These are phyloP conservation scores for Aphanocladium album DNA, from an alignment of 2,329 filamentous ascomycete genomes.

Conservation along the genomic window DNA sequence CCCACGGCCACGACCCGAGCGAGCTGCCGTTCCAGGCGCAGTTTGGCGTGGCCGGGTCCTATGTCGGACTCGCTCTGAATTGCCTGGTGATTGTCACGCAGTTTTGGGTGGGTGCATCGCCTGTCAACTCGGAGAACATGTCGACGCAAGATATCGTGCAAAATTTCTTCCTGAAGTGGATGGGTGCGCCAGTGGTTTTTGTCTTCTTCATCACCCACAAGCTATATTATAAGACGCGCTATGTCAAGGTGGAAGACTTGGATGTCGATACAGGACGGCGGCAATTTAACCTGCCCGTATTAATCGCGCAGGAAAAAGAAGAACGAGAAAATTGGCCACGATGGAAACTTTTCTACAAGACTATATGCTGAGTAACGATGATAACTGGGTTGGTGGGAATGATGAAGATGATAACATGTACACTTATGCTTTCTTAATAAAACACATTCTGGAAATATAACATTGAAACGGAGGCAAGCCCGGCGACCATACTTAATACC, in stretches of 20 bases:
- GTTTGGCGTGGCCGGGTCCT: slow-evolving; percentile 68
- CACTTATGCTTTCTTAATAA: not conserved
- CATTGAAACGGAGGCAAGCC: not conserved
- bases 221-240: slow-evolving; percentile 57
- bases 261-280: slow-evolving; percentile 74
- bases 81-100: slow-evolving; percentile 66
- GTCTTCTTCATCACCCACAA: slow-evolving; percentile 67
- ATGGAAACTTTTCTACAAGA: slow-evolving; percentile 67
- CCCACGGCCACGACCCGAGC: slow-evolving; percentile 57
- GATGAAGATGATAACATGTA: not conserved
- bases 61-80: slow-evolving; percentile 70
- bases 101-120: slow-evolving; percentile 74
- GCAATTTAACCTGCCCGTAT: slow-evolving; percentile 67
- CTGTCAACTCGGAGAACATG: slow-evolving; percentile 49
- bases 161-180: slow-evolving; percentile 63
- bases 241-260: slow-evolving; percentile 64
- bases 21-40: slow-evolving; percentile 74
- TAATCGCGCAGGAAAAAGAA: slow-evolving; percentile 69
- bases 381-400: not conserved
- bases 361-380: slow-evolving; percentile 49
- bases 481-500: not conserved
- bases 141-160: slow-evolving; percentile 41
- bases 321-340: slow-evolving; percentile 62
- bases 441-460: too few species aligned
- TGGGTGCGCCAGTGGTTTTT: slow-evolving; percentile 59